Evolutionary conservation across 768 basidiomycete genomes (phyloP).

Genomic region (Leucosporidium scottii): DNA sequence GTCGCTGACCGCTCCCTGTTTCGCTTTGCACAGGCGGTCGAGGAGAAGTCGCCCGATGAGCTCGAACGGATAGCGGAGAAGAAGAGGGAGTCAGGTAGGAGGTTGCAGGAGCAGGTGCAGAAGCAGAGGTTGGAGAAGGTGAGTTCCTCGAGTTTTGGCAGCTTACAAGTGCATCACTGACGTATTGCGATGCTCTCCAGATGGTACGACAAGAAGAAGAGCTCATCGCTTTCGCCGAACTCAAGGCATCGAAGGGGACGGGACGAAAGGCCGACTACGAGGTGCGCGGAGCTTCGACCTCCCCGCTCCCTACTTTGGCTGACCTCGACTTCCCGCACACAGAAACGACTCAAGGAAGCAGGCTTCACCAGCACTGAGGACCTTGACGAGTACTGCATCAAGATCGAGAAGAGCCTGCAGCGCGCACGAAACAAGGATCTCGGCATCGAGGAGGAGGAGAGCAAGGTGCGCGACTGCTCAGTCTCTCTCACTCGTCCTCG

Average conservation of each 20-base stretch:
- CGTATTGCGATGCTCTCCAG: slow-evolving; percentile 42
- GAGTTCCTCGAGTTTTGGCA: slow-evolving; percentile 4
- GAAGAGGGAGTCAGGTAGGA: slow-evolving; percentile 73
- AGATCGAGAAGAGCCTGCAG: slow-evolving; percentile 69
- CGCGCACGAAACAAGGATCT: slow-evolving; percentile 73
- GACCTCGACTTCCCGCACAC: background rate
- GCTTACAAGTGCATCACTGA: background rate
- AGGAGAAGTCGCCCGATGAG: slow-evolving; percentile 90
- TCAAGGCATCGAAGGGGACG: slow-evolving; percentile 58
- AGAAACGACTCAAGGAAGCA: slow-evolving; percentile 49
- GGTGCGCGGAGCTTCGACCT: slow-evolving; percentile 49
- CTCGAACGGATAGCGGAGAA: slow-evolving; percentile 67
- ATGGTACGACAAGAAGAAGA: slow-evolving; percentile 69
- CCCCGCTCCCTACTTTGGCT: slow-evolving; percentile 53
- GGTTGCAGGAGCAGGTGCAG: slow-evolving; percentile 84
- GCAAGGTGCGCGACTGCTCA: slow-evolving; percentile 42
- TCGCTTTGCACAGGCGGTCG: slow-evolving; percentile 44
- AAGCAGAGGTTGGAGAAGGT: slow-evolving; percentile 82
- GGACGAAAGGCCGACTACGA: slow-evolving; percentile 63
- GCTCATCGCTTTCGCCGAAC: slow-evolving; percentile 55
- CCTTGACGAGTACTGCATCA: slow-evolving; percentile 75
- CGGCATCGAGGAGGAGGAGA: slow-evolving; percentile 59
- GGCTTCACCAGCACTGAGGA: slow-evolving; percentile 53
- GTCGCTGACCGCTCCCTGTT: background rate
- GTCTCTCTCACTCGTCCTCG: slow-evolving; percentile 37